Percentiles rank a stretch among this genome's conserved stretches.
Evolutionary conservation across 331 rosid species (phyloP).

Genomic region (Telfairia occidentalis): DNA sequence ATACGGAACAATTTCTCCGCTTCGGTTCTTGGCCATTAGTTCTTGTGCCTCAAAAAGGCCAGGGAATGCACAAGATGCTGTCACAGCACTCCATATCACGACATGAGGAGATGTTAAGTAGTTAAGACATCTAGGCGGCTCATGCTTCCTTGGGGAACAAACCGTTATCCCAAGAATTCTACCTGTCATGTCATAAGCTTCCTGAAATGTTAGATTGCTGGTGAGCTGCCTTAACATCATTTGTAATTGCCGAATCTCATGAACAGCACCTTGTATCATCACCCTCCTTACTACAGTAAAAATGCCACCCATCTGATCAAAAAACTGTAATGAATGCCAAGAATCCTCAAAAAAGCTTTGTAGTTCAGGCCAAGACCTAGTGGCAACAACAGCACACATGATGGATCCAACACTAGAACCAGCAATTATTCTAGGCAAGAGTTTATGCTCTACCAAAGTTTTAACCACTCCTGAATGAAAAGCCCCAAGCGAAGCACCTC

Average conservation of each 20-base stretch:
- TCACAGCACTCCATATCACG: constrained; percentile 98
- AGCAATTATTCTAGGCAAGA: constrained; percentile 86
- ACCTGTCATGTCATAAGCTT: constrained; percentile 97
- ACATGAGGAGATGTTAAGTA: constrained; percentile 96
- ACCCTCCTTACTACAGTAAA: constrained; percentile 81
- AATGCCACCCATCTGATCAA: constrained; percentile 84
- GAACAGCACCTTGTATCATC: constrained; percentile 71
- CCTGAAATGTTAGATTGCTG: constrained; percentile 92
- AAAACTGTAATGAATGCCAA: constrained; percentile 77
- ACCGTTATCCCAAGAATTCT: constrained; percentile 91
- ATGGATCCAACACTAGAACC: constrained; percentile 99
- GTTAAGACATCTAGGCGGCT: constrained; percentile 97
- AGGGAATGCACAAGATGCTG: constrained; percentile 97
- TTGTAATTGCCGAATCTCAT: constrained; percentile 86
- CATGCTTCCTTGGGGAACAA: constrained; percentile 98
- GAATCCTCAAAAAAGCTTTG: constrained; percentile 89
- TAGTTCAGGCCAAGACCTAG: constrained; percentile 96
- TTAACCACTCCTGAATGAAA: constrained; percentile 81
- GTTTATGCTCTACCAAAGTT: constrained; percentile 79
- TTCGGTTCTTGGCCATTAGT: constrained; percentile 95
- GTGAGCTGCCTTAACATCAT: constrained; percentile 82
- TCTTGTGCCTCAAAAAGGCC: constrained; percentile 99
- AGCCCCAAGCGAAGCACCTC: constrained; percentile 97
- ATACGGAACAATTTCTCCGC: constrained; percentile 88
- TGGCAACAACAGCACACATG: constrained; percentile 88